Evolutionary conservation across 1,284 basidiomycete species (phyloP).

Genomic region (Porogramme epimiltina): DNA sequence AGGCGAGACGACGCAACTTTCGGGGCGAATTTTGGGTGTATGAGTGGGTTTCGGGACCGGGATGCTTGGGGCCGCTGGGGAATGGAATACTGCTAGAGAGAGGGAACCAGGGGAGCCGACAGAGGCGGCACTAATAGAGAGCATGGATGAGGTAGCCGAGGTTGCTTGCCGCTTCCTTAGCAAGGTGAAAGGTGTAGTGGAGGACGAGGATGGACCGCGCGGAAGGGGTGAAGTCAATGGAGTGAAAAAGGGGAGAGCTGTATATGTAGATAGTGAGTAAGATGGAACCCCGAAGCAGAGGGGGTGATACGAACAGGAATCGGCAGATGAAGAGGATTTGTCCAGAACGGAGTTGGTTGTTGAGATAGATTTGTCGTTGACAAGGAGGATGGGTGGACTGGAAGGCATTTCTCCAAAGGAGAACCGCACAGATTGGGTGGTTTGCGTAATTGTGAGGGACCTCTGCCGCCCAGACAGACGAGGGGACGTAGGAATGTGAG

Average conservation of each 20-base stretch:
- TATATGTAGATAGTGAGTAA: neutral
- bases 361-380: slow-evolving; percentile 10
- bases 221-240: slow-evolving; percentile 22
- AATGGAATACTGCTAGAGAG: slow-evolving; percentile 20
- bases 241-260: slow-evolving; percentile 25
- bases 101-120: slow-evolving; percentile 12
- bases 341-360: slow-evolving; percentile 7
- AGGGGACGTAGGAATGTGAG: slow-evolving; percentile 2
- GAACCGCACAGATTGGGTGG: neutral
- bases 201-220: slow-evolving; percentile 1
- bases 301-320: slow-evolving; percentile 15
- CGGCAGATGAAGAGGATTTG: slow-evolving; percentile 8
- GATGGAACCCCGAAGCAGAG: neutral
- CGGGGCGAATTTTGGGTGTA: slow-evolving; percentile 11
- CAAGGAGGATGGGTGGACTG: neutral
- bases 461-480: slow-evolving; percentile 3
- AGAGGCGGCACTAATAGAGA: slow-evolving; percentile 7
- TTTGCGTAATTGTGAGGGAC: slow-evolving; percentile 15
- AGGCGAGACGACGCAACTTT: slow-evolving; percentile 16
- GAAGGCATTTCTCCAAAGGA: neutral
- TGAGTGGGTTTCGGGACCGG: slow-evolving; percentile 19
- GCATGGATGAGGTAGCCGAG: slow-evolving; percentile 12
- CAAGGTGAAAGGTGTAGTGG: slow-evolving; percentile 7
- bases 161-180: slow-evolving; percentile 10
- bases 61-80: slow-evolving; percentile 8